These are phyloP conservation scores for Ceratocystis diversiconidia DNA, from an alignment of 2,329 filamentous ascomycete genomes.

Conservation along the genomic window DNA sequence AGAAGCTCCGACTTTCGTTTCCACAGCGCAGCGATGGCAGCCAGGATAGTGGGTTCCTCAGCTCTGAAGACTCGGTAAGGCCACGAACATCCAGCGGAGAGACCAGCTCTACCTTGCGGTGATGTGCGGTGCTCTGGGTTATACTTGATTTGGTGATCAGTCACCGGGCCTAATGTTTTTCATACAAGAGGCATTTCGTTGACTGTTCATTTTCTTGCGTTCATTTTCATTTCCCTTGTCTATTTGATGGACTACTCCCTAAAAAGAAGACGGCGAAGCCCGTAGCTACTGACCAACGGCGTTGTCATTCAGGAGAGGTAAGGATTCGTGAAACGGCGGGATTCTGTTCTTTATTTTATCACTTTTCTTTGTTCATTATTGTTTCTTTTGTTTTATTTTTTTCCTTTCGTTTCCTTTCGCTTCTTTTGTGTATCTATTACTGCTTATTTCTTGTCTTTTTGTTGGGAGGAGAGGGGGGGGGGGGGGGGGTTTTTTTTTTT, in stretches of 20 bases:
- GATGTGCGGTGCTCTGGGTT: background rate
- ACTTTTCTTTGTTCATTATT: background rate
- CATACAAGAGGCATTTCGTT: background rate
- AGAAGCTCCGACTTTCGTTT: constrained; percentile 45
- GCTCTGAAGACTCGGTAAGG: constrained; percentile 22
- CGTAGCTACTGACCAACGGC: background rate
- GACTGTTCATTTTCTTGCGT: background rate
- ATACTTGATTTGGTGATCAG: background rate
- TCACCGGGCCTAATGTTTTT: background rate
- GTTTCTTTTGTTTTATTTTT: constrained; percentile 1
- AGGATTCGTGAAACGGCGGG: background rate
- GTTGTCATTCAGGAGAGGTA: background rate
- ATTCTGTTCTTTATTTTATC: background rate
- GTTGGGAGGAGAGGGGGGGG: background rate
- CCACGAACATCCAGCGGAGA: constrained; percentile 26
- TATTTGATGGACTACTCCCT: constrained; percentile 2
- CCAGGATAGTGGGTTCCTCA: constrained; percentile 10
- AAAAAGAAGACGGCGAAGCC: background rate
- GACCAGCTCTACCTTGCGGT: constrained; percentile 22
- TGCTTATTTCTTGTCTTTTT: background rate
- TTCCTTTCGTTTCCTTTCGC: background rate
- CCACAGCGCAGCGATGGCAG: constrained; percentile 23
- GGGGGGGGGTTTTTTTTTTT: too few species aligned
- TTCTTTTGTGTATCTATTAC: constrained; percentile 6
- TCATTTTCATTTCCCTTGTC: background rate